Base-by-base conservation (phyloP, 1,284 basidiomycete species). In the Apiotrichum sp. region DNA sequence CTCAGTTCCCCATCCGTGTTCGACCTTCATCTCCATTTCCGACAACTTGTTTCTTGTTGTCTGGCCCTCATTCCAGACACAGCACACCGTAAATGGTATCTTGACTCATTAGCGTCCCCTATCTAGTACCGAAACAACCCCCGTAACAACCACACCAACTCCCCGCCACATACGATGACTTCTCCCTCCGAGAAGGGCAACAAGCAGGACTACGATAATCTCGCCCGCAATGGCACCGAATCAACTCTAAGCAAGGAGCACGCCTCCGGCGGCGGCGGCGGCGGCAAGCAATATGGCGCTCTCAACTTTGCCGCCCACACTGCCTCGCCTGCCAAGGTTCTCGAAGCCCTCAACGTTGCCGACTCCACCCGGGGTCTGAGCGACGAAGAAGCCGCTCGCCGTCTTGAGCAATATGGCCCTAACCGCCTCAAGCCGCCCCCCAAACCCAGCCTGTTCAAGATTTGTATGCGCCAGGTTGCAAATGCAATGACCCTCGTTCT, bases 401-500 rank as follows among this genome's bases (percentile, higher is more conserved):
- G 73, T 14, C 61, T 73, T n/a, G 59, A 61, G 16, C 47, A 62
- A 35, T 71, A 77, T 55, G 78, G 78, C 1, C 75, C 68, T 6
- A 79, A 79, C 67, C 64, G 76, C 55, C 64, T 79, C 48, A 69
- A 67, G 62, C 75, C 69, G n/a, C 73, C 75, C 11, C 66, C 68
- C 57, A 69, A 65, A 59, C 76, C 69, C 35, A 66, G 62, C 44
- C 50, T 65, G 8, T 50, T 58, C 49, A 69, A 68, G 49, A 73
- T 74, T 42, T 55, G 69, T 10, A 47, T 59, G 1, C 63, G 72
- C 22, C 77, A 78, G 57, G 47, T 76, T 47, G 73, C 69, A 41
- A 78, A 77, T 64, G 73, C 73, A 53, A 76, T 77, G 70, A 68
- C 72, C 3, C 54, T 76, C 16, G 71, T 76, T 11, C 67, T 74